Base-by-base conservation (phyloP, 345 rosid genomes). In the Eucalyptus cloeziana region DNA sequence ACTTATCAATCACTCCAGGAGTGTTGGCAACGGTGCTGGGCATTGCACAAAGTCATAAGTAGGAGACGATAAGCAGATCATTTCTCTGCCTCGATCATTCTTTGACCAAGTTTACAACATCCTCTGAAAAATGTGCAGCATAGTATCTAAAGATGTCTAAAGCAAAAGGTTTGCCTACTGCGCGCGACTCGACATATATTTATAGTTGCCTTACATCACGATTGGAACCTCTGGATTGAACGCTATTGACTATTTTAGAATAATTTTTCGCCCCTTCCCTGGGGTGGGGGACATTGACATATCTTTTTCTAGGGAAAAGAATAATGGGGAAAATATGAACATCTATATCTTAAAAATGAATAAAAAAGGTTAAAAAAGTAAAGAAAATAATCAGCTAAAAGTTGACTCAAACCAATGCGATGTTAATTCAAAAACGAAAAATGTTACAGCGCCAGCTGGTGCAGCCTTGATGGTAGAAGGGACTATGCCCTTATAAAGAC, bases 401-500 rank as follows among this genome's bases (percentile, higher is more conserved):
- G 89, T 58, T n/a, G 99, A 94, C 88, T 97, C 97, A 89, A 98
- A 92, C 99, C 96, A 97, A 89, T 97, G 98, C 17, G 98, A 96
- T 37, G 95, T 89, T 30, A 91, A 90, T 92, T 98, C 99, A 58
- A 93, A 97, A 86, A 95, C 97, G 89, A 98, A 96, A 87, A 98
- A 98, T 69, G 99, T 98, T 54, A 98, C 98, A 58, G 99, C 99
- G 87, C 99, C 96, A 58, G 99, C 99, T 43, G 99, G 99, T 85
- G 99, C 99, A 89, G 99, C 99, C 94, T 98, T 98, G 89, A 97
- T 90, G 21, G 97, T 96, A 85, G 99, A 98, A 25, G 99, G 99
- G 47, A 97, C 89, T 56, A 98, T 95, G 86, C 99, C 99, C 91
- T 98, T 98, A 88, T 98, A 98, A 87, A 98, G 96, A 89, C 99